Conservation (phyloP, 2,329 filamentous ascomycete genomes). For the Graphiopsis chlorocephala region DNA sequence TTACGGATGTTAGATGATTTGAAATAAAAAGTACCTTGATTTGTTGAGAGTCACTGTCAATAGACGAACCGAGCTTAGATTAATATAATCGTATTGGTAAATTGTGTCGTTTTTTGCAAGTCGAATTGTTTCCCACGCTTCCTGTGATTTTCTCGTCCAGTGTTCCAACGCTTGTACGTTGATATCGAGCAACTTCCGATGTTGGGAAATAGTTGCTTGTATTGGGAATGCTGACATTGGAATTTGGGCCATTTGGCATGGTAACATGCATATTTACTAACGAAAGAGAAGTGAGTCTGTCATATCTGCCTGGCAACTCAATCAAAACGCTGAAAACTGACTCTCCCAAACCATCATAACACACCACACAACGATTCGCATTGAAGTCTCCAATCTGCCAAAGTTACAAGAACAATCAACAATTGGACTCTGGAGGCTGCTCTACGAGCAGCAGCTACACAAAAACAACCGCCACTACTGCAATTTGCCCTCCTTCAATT, state of each 20-base stretch:
- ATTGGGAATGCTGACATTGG: too few species aligned
- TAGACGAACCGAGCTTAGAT: background rate
- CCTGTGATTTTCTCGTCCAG: too few species aligned
- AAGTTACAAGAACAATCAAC: background rate
- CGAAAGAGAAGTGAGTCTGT: too few species aligned
- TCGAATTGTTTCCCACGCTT: too few species aligned
- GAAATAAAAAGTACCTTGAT: background rate
- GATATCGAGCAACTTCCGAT: too few species aligned
- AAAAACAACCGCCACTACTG: too few species aligned
- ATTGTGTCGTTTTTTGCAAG: background rate
- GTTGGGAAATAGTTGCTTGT: too few species aligned
- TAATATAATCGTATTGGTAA: background rate
- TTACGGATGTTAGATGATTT: slow-evolving; percentile 9
- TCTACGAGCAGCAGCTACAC: too few species aligned
- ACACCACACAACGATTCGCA: background rate
- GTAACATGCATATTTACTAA: too few species aligned
- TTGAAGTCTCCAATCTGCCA: background rate
- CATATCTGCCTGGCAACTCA: background rate
- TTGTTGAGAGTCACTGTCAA: background rate
- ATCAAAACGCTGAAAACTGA: background rate
- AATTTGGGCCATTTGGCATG: too few species aligned
- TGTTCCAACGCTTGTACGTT: too few species aligned
- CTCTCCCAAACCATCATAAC: background rate
- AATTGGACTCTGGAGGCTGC: background rate
- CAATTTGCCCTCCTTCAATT: too few species aligned